A percentile compares a stretch with the other conserved stretches of the same genome.
These are phyloP conservation scores for Tuber aestivum DNA, from an alignment of 495 filamentous ascomycete genomes.

Conservation along the genomic window DNA sequence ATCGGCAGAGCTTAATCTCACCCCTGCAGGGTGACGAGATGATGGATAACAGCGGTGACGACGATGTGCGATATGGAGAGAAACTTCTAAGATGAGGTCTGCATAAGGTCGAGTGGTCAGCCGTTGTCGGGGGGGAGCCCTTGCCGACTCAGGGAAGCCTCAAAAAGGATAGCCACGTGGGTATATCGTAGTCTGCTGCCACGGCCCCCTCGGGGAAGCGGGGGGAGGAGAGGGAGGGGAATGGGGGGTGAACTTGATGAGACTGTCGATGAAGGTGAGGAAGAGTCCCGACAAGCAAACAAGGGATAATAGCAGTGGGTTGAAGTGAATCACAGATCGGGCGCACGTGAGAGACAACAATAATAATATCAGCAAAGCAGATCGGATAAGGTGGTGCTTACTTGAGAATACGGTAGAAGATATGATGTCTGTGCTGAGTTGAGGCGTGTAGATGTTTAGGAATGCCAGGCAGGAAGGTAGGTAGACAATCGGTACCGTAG, in stretches of 20 bases:
- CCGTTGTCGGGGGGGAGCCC: constrained; percentile 17
- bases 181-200: constrained; percentile 4
- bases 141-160: constrained; percentile 8
- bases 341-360: not conserved
- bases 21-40: constrained; percentile 21
- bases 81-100: constrained; percentile 30
- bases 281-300: constrained; percentile 11
- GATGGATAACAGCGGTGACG: constrained; percentile 11
- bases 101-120: constrained; percentile 37
- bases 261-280: constrained; percentile 25
- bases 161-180: not conserved
- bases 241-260: constrained; percentile 7
- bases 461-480: constrained; percentile 20
- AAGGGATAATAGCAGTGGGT: constrained; percentile 7
- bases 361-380: not conserved
- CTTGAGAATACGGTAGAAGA: not conserved
- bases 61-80: constrained; percentile 18
- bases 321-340: not conserved
- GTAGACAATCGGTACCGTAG: not conserved
- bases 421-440: constrained; percentile 7
- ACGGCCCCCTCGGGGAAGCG: constrained; percentile 9
- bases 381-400: not conserved
- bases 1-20: constrained; percentile 36
- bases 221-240: constrained; percentile 27
- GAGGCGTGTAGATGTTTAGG: constrained; percentile 15